Conservation (phyloP, 1,284 basidiomycete genomes). For the Apiotrichum akiyoshidainum region DNA sequence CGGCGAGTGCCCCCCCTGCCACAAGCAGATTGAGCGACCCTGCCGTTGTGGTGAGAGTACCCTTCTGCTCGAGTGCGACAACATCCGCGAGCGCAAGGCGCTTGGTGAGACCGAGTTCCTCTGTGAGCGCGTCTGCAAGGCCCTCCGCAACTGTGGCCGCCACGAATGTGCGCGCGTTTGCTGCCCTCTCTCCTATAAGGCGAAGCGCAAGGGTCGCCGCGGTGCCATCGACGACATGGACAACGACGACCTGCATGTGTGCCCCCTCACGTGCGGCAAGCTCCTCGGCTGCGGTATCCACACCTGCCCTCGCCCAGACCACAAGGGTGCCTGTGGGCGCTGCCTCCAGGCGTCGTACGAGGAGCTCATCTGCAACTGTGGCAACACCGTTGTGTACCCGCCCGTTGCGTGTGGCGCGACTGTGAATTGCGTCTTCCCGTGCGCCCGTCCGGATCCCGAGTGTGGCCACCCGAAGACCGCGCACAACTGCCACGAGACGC, state of each 20-base stretch:
- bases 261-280: slow-evolving; percentile 73
- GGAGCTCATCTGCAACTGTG: slow-evolving; percentile 80
- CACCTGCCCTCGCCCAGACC: slow-evolving; percentile 69
- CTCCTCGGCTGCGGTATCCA: slow-evolving; percentile 70
- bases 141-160: slow-evolving; percentile 68
- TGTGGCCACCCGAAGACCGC: slow-evolving; percentile 76
- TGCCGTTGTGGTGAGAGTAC: slow-evolving; percentile 75
- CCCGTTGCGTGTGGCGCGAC: slow-evolving; percentile 65
- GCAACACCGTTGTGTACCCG: slow-evolving; percentile 65
- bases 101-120: slow-evolving; percentile 59
- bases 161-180: slow-evolving; percentile 79
- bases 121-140: slow-evolving; percentile 72
- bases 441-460: slow-evolving; percentile 63
- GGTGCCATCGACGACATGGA: slow-evolving; percentile 21
- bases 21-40: slow-evolving; percentile 62
- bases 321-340: slow-evolving; percentile 71
- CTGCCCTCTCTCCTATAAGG: slow-evolving; percentile 72
- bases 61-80: slow-evolving; percentile 55
- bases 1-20: slow-evolving; percentile 68
- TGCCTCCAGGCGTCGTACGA: slow-evolving; percentile 85
- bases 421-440: slow-evolving; percentile 73
- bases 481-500: slow-evolving; percentile 73
- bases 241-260: slow-evolving; percentile 62
- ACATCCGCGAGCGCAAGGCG: slow-evolving; percentile 44
- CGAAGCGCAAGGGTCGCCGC: slow-evolving; percentile 62